Base-by-base conservation (phyloP, 2,329 filamentous ascomycete species). In the Fusarium devonianum region DNA sequence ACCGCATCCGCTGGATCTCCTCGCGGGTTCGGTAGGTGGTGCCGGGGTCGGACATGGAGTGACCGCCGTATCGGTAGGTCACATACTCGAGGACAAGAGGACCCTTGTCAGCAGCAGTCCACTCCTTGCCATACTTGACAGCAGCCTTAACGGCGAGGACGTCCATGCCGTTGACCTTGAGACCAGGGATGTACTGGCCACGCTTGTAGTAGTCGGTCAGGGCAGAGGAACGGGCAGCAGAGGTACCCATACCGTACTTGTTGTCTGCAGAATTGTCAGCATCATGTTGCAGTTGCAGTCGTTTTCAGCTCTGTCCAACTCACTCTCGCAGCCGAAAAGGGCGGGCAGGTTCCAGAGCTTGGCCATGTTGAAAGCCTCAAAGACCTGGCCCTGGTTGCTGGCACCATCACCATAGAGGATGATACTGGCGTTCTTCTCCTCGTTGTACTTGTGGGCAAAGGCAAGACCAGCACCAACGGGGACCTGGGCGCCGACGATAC, bases 191-290 rank as follows among this genome's bases (percentile, higher is more conserved):
- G 83, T 97, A 99, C 80, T 99, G 94, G 64, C 94, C 94, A 78
- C 94, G 93, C 88, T 97, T 97, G 86, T 99, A 97, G 87, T 99
- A 99, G 76, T 99, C 94, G 75, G 94, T 97, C 72, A 97, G 79
- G 67, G 94, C 94, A 53, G 94, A 93, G 55, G 94, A 92, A 69
- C 94, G 92, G 77, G 88, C 88, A 64, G 94, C 93, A 55, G 94
- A 89, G 59, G 94, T 99, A 78, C 94, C 94, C 94, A 99, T 99
- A 75, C 94, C 94, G 75, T 99, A 99, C 80, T 99, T 99, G 89
- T 99, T 99, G 86, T 99, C 92, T 96, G 13, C 19, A 19, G 25
- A 16, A 28, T n/a, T 12, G 45, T 62, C 33, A 64, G 53, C 46
- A 17, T 45, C 26, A 19, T 13, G 23, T 14, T 12, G 26, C 17